phyloP scores from a whole-genome alignment of 768 basidiomycete species.

The Hygrophorus pudorinus region DNA sequence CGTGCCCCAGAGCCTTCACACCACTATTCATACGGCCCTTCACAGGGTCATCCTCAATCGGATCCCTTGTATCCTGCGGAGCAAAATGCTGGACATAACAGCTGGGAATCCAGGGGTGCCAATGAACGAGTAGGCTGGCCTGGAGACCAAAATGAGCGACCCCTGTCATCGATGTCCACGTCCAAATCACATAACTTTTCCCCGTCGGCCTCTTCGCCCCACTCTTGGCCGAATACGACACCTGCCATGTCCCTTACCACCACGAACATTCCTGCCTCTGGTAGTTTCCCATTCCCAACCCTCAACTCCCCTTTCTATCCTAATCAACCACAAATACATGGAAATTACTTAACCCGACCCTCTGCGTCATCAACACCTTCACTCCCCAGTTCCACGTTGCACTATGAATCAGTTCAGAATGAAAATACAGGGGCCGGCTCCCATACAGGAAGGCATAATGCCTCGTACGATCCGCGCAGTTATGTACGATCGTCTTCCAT shows the following conservation, averaged over 20 bases:
- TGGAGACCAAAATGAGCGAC: background rate
- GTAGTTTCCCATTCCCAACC: no score
- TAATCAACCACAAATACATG: slow-evolving; percentile 20
- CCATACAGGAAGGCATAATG: background rate
- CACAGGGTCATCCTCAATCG: slow-evolving; percentile 4
- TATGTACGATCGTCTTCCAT: slow-evolving; percentile 18
- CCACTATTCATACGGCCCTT: slow-evolving; percentile 3
- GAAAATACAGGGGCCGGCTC: background rate
- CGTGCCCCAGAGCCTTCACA: slow-evolving; percentile 5
- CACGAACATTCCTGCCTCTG: no score
- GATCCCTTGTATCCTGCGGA: slow-evolving; percentile 5
- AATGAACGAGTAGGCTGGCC: slow-evolving; percentile 4
- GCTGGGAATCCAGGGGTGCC: slow-evolving; percentile 8
- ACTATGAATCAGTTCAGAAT: slow-evolving; percentile 13
- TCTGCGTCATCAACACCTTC: slow-evolving; percentile 23
- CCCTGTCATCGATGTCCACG: slow-evolving; percentile 2
- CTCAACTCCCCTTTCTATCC: slow-evolving; percentile 52
- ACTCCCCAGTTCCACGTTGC: slow-evolving; percentile 17
- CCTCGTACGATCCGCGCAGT: slow-evolving; percentile 12
- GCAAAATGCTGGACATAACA: slow-evolving; percentile 1
- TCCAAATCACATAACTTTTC: slow-evolving; percentile 10
- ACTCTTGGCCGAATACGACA: no score
- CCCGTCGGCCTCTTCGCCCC: slow-evolving; percentile 1
- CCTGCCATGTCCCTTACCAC: no score
- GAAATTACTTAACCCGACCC: slow-evolving; percentile 22